Conservation (phyloP, 106 monocot genomes). For the Dendrobium huoshanense region DNA sequence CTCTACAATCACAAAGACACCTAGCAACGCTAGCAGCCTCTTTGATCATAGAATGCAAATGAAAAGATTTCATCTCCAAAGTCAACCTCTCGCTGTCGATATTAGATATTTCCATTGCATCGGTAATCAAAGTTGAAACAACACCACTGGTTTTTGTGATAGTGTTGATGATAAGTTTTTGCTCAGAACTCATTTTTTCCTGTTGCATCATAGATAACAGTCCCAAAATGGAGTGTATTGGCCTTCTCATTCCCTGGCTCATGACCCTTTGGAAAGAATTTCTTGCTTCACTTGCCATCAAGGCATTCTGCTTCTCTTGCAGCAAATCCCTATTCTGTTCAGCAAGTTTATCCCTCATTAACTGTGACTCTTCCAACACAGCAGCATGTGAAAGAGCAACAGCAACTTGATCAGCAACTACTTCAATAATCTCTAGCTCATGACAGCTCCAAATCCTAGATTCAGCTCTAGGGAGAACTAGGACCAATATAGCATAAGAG, state of each 20-base stretch:
- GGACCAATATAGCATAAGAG: conserved; percentile 55
- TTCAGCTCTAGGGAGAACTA: conserved; percentile 45
- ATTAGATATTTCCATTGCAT: conserved; percentile 41
- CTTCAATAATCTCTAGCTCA: conserved; percentile 61
- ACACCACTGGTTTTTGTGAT: conserved; percentile 42
- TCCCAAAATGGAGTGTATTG: conserved; percentile 49
- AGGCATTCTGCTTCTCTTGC: conserved; percentile 32
- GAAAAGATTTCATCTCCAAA: conserved; percentile 39
- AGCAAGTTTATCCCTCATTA: conserved; percentile 50
- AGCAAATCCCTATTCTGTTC: conserved; percentile 51
- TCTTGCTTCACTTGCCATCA: conserved; percentile 64
- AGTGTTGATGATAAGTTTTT: conserved; percentile 33
- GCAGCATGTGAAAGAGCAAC: conserved; percentile 76
- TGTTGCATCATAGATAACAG: conserved; percentile 58
- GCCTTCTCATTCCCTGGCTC: conserved; percentile 60
- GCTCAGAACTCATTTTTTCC: conserved; percentile 42
- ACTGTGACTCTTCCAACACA: conserved; percentile 60
- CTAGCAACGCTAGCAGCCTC: conserved; percentile 40
- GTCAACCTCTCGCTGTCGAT: conserved; percentile 24
- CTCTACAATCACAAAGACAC: conserved; percentile 47
- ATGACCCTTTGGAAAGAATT: conserved; percentile 52
- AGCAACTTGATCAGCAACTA: conserved; percentile 70
- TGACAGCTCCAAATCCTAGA: conserved; percentile 39
- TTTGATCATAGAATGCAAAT: conserved; percentile 41
- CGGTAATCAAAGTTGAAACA: conserved; percentile 43